These are phyloP conservation scores for Astrephomene gubernaculifera DNA, from an alignment of 139 green algal species.

Conservation along the genomic window DNA sequence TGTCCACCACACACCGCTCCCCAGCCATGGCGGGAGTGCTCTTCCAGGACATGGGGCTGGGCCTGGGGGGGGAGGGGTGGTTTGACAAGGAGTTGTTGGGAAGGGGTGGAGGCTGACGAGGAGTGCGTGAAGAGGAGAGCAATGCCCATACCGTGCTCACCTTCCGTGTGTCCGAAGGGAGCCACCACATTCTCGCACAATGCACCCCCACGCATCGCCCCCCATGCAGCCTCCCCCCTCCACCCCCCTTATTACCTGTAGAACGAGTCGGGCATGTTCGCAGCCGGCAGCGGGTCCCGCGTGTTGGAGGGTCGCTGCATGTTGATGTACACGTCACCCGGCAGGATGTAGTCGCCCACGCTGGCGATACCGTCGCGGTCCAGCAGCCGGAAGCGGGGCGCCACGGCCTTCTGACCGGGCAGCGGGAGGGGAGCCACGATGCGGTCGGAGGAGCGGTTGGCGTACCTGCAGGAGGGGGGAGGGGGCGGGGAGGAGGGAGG, in stretches of 20 bases:
- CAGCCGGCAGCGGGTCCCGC: conserved; percentile 52
- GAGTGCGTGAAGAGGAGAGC: neutral
- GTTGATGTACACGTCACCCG: conserved; percentile 94
- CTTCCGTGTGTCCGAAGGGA: neutral
- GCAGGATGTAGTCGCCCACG: conserved; percentile 86
- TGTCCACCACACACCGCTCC: conserved; percentile 91
- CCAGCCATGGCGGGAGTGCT: conserved; percentile 69
- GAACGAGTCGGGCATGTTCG: conserved; percentile 73
- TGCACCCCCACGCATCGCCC: neutral
- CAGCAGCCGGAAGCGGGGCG: conserved; percentile 71
- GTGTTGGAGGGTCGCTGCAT: conserved; percentile 93
- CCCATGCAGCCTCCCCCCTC: neutral
- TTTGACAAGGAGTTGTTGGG: neutral
- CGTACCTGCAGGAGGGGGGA: conserved; percentile 81
- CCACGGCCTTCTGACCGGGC: conserved; percentile 38
- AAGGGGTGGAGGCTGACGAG: neutral
- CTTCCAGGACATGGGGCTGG: conserved; percentile 76
- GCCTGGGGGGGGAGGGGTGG: conserved; percentile 48
- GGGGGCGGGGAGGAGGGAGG: neutral
- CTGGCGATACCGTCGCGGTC: conserved; percentile 91
- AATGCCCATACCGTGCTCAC: neutral
- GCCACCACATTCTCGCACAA: neutral
- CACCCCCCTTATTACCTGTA: conserved; percentile 35
- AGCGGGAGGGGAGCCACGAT: conserved; percentile 72
- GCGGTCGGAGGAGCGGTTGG: conserved; percentile 90